Conservation (phyloP, 495 filamentous ascomycete genomes). For the Physcia stellaris region DNA sequence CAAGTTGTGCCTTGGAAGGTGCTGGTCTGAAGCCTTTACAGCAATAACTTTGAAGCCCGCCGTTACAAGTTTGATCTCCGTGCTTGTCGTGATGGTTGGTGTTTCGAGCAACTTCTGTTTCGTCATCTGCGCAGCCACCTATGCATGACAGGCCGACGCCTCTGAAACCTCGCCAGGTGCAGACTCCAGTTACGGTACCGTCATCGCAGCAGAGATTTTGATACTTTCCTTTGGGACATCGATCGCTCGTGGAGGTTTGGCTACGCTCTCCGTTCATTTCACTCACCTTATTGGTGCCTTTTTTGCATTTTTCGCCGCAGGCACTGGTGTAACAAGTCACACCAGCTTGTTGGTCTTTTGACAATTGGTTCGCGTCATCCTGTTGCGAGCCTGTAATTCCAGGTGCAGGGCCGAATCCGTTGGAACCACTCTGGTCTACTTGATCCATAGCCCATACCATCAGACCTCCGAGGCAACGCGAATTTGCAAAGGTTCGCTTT, state of each 20-base stretch:
- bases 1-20: conserved; percentile 6
- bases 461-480: conserved; percentile 23
- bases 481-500: conserved; percentile 25
- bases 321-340: conserved; percentile 11
- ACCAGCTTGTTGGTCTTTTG: conserved; percentile 7
- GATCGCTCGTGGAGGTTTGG: conserved; percentile 10
- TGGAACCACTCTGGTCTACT: conserved; percentile 10
- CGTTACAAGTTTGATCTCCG: conserved; percentile 14
- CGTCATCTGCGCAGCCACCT: conserved; percentile 15
- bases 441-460: conserved; percentile 25
- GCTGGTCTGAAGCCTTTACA: conserved; percentile 16
- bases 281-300: conserved; percentile 12
- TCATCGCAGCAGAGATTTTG: conserved; percentile 13
- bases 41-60: conserved; percentile 18
- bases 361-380: conserved; percentile 11
- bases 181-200: conserved; percentile 13
- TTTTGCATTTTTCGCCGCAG: conserved; percentile 11
- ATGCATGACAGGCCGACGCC: conserved; percentile 16
- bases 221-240: conserved; percentile 12
- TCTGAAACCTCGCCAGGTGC: conserved; percentile 14
- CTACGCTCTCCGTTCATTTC: conserved; percentile 16
- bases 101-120: conserved; percentile 13
- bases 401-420: conserved; percentile 6
- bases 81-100: conserved; percentile 15
- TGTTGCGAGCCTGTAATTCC: conserved; percentile 8